Evolutionary conservation across 805 yeast genomes (phyloP).

Genomic region (Priceomyces castillae): DNA sequence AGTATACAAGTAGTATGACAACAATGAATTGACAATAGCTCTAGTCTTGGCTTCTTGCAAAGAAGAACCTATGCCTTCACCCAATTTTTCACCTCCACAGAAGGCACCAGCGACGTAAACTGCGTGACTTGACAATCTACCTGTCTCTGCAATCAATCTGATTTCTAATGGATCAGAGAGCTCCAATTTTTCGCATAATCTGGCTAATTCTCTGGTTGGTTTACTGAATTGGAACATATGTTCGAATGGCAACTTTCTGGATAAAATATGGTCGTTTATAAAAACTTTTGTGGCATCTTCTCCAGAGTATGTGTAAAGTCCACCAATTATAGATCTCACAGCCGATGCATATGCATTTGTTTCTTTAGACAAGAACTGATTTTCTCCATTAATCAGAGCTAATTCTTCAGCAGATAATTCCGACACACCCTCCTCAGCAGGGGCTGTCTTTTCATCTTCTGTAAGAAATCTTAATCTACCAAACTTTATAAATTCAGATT

Average conservation of each 20-base stretch:
- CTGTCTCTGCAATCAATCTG: constrained; percentile 88
- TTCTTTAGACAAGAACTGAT: constrained; percentile 34
- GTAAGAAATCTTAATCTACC: constrained; percentile 63
- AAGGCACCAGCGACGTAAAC: constrained; percentile 90
- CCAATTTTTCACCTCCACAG: constrained; percentile 75
- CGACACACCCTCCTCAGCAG: constrained; percentile 50
- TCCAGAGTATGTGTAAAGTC: constrained; percentile 72
- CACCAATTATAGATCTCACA: constrained; percentile 82
- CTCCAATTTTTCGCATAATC: constrained; percentile 71
- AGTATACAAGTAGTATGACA: constrained; percentile 87
- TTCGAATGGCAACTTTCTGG: constrained; percentile 76
- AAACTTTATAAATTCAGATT: constrained; percentile 60
- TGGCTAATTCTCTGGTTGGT: constrained; percentile 81
- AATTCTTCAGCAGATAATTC: constrained; percentile 32
- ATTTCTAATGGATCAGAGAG: constrained; percentile 69
- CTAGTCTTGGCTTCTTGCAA: constrained; percentile 88
- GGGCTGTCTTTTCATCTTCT: constrained; percentile 26
- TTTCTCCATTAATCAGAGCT: constrained; percentile 13
- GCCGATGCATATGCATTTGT: constrained; percentile 58
- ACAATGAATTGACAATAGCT: constrained; percentile 86
- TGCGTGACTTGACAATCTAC: constrained; percentile 80
- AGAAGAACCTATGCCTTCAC: constrained; percentile 93
- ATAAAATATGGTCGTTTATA: constrained; percentile 69
- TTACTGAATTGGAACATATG: constrained; percentile 76
- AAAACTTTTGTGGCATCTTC: constrained; percentile 63